Evolutionary conservation across 129 eudicot species (phyloP).

Genomic region (Mikania micrantha): DNA sequence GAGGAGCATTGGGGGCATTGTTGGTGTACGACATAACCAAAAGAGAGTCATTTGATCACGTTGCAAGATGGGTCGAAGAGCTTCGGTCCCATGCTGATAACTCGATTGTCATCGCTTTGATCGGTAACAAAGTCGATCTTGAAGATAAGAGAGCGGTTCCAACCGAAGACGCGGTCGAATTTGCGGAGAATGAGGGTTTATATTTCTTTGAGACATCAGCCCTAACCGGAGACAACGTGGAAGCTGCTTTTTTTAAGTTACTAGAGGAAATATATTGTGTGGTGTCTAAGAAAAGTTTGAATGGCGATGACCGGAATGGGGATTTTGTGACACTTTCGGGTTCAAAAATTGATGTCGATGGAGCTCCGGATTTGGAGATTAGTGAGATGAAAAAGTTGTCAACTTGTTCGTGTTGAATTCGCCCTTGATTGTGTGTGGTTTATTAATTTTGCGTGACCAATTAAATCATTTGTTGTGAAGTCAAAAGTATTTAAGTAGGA

Average conservation of each 20-base stretch:
- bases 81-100: slow-evolving; percentile 70
- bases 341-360: slow-evolving; percentile 45
- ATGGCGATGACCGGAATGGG: slow-evolving; percentile 37
- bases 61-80: slow-evolving; percentile 80
- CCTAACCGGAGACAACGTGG: slow-evolving; percentile 76
- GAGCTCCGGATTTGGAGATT: slow-evolving; percentile 55
- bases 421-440: too few relatives aligned
- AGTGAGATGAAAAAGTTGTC: slow-evolving; percentile 76
- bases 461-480: too few relatives aligned
- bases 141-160: slow-evolving; percentile 59
- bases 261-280: slow-evolving; percentile 55
- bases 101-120: slow-evolving; percentile 57
- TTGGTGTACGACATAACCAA: slow-evolving; percentile 76
- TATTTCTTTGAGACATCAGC: slow-evolving; percentile 83
- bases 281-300: slow-evolving; percentile 60
- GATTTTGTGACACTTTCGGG: slow-evolving; percentile 37
- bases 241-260: slow-evolving; percentile 54
- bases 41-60: slow-evolving; percentile 64
- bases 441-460: too few relatives aligned
- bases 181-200: slow-evolving; percentile 60
- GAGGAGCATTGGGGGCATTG: slow-evolving; percentile 90
- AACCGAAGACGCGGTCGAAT: slow-evolving; percentile 65
- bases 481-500: too few relatives aligned
- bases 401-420: slow-evolving; percentile 60
- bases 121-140: slow-evolving; percentile 80